Conservation (phyloP, 176 grass and related monocot species). For the Eleusine coracana region DNA sequence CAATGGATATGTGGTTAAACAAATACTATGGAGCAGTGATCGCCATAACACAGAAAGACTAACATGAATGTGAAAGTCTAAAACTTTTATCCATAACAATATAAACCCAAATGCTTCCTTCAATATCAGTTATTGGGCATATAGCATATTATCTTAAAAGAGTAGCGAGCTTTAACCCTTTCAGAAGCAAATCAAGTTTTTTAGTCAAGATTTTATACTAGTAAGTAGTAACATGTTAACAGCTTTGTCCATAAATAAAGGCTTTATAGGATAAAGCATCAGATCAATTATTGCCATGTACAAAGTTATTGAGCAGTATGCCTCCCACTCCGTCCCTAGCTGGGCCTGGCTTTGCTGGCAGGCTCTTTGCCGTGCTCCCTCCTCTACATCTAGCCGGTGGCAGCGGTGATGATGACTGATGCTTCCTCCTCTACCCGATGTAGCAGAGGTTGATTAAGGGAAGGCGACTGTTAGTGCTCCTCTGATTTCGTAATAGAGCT, state of each 20-base stretch:
- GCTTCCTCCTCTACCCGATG: too few relatives aligned
- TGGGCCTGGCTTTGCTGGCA: too few relatives aligned
- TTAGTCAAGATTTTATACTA: background rate
- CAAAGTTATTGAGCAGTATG: too few relatives aligned
- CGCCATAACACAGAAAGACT: conserved; percentile 1
- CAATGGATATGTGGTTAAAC: conserved; percentile 15
- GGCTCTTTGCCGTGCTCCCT: too few relatives aligned
- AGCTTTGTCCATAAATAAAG: conserved; percentile 26
- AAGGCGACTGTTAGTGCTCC: too few relatives aligned
- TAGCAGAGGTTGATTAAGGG: too few relatives aligned
- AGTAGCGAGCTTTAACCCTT: background rate
- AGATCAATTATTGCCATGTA: too few relatives aligned
- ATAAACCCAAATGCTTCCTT: conserved; percentile 7
- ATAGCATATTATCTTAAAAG: conserved; percentile 16
- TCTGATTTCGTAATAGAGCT: too few relatives aligned
- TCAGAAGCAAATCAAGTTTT: background rate
- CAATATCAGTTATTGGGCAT: background rate
- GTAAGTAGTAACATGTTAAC: conserved; percentile 16
- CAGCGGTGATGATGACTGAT: too few relatives aligned
- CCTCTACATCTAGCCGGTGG: too few relatives aligned
- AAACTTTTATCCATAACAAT: background rate
- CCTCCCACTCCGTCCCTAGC: too few relatives aligned
- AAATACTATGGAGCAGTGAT: background rate
- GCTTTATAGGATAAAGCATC: too few relatives aligned
- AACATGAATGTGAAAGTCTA: background rate